Conservation (phyloP, 768 basidiomycete species). For the Pseudohyphozyma bogoriensis region DNA sequence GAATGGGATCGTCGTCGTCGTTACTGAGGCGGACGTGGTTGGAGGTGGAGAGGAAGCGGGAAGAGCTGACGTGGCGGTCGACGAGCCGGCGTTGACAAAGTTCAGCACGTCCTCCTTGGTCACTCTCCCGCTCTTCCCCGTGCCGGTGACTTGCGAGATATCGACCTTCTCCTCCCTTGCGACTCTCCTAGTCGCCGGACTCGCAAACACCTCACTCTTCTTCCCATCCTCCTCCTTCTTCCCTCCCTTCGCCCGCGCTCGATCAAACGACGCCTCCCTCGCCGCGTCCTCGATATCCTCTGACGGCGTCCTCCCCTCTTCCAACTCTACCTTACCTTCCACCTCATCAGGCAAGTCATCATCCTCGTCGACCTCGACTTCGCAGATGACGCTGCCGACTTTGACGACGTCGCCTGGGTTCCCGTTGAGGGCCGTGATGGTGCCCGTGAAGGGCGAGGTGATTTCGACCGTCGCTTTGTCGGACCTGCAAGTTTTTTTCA, state of each 20-base stretch:
- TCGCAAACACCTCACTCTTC: slow-evolving; percentile 47
- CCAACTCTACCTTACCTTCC: no score
- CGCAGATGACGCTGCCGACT: slow-evolving; percentile 64
- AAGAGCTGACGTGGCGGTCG: neutral
- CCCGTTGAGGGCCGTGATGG: slow-evolving; percentile 61
- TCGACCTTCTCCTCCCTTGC: slow-evolving; percentile 59
- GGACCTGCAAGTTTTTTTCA: slow-evolving; percentile 46
- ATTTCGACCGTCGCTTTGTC: slow-evolving; percentile 89
- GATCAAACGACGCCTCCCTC: no score
- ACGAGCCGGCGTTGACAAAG: neutral
- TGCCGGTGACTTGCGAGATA: slow-evolving; percentile 53
- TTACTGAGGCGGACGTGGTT: neutral
- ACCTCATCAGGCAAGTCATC: no score
- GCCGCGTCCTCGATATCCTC: no score
- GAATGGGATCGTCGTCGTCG: slow-evolving; percentile 36
- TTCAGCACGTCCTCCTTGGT: slow-evolving; percentile 55
- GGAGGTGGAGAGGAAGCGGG: neutral
- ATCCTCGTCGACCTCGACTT: slow-evolving; percentile 50
- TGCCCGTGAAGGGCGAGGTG: slow-evolving; percentile 72
- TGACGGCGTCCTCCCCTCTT: no score
- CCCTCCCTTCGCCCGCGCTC: no score
- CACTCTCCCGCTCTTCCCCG: slow-evolving; percentile 62
- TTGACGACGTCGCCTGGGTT: slow-evolving; percentile 65
- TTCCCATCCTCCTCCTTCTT: no score
- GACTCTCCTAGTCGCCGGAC: slow-evolving; percentile 67